Evolutionary conservation across 2,329 filamentous ascomycete genomes (phyloP), one percentile per base, ranked within the genome.

Genomic region (Aureobasidium vineae): DNA sequence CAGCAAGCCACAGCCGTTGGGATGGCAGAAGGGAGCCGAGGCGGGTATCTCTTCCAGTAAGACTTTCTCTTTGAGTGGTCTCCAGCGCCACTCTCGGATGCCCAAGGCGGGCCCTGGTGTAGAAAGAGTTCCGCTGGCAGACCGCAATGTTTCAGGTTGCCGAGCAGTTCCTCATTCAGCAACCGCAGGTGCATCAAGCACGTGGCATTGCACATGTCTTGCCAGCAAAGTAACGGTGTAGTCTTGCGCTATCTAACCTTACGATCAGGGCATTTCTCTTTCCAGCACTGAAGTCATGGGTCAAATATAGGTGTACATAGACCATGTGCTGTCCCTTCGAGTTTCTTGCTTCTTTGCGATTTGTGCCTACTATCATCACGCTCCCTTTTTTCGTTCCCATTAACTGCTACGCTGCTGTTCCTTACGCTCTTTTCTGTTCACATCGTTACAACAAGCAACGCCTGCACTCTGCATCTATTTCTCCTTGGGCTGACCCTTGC

Each of bases 141-240:
- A 26, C 26, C 28, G 8, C 10, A 19, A 61, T 49, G 41, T 28
- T 61, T 41, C 41, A 61, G 31, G 43, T 38, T 47, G 31, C 41
- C n/a, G 41, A 38, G 28, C 57, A 31, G 41, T 49, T 36, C n/a
- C 15, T 41, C 26, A 11, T 23, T 38, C 23, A 16, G 19, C 31
- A 19, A 26, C 28, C 57, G 19, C 41, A 26, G 15, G 28, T 19
- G 31, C 23, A 11, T 61, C 57, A 26, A 5, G n/a, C 54, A 61
- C 57, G 57, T 61, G 57, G 57, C 28, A 61, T 47, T 16, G n/a
- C 28, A 49, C 41, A 59, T 59, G 54, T 59, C 54, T 59, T 21
- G 26, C 26, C 54, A 28, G 11, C 31, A 6, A 26, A 36, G 28
- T 13, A 63, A 40, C 59, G 21, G 21, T 21, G 36, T 41, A 52